phyloP scores from a whole-genome alignment of 305 asterid genomes.

The Solanum chacoense region DNA sequence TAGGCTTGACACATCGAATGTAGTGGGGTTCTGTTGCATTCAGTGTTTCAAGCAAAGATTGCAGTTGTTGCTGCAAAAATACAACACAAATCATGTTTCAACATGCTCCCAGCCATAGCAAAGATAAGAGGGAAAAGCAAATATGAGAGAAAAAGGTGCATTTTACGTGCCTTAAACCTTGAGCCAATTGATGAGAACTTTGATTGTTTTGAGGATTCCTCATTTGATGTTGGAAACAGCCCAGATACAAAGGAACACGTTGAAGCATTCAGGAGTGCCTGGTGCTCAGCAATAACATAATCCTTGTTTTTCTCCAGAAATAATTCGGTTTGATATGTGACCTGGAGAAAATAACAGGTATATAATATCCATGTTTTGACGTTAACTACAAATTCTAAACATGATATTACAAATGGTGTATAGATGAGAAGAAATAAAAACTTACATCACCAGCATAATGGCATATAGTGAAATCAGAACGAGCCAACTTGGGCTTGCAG shows the following conservation, averaged over 20 bases:
- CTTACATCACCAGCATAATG: constrained; percentile 99
- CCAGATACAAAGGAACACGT: constrained; percentile 70
- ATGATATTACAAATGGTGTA: background rate
- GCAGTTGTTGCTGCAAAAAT: constrained; percentile 87
- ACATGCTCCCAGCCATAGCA: constrained; percentile 3
- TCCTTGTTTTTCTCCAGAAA: constrained; percentile 98
- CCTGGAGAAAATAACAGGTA: constrained; percentile 34
- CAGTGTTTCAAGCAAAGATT: constrained; percentile 75
- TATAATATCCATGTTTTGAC: background rate
- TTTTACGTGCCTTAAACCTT: constrained; percentile 66
- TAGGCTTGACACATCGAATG: constrained; percentile 95
- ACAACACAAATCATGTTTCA: constrained; percentile 10
- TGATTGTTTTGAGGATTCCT: constrained; percentile 84
- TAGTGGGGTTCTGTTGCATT: constrained; percentile 91
- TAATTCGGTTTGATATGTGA: constrained; percentile 87
- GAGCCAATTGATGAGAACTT: constrained; percentile 96
- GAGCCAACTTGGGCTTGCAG: constrained; percentile 92
- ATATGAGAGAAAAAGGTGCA: background rate
- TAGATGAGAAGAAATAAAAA: constrained; percentile 3
- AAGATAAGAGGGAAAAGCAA: background rate
- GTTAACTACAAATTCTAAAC: background rate
- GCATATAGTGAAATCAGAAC: constrained; percentile 84
- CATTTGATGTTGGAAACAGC: constrained; percentile 65
- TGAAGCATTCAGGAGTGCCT: constrained; percentile 81
- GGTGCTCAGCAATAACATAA: constrained; percentile 96